Evolutionary conservation across 2,329 filamentous ascomycete genomes (phyloP).

Genomic region (Phialophora expanda): DNA sequence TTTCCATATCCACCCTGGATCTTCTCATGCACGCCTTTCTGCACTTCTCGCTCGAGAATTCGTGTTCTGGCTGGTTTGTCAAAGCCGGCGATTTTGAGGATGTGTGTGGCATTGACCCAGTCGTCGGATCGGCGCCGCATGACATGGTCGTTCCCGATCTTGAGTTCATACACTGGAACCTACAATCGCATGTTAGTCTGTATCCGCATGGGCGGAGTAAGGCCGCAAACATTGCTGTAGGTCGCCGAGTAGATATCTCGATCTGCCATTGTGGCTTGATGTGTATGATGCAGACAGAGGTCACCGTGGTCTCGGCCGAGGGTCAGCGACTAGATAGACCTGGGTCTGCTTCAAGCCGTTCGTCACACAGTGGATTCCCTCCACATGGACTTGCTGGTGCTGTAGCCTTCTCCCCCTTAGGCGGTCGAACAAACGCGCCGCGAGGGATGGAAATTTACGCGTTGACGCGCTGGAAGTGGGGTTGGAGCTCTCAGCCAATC

Average conservation of each 20-base stretch:
- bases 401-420: neutral
- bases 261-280: conserved; percentile 38
- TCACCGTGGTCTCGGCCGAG: neutral
- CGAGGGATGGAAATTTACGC: conserved; percentile 11
- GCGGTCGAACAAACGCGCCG: conserved; percentile 11
- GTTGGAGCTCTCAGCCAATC: conserved; percentile 7
- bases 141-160: conserved; percentile 86
- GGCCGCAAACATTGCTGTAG: conserved; percentile 64
- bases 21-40: conserved; percentile 96
- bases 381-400: conserved; percentile 9
- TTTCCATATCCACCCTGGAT: conserved; percentile 98
- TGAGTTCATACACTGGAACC: conserved; percentile 95
- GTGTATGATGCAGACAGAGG: neutral
- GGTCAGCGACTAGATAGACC: neutral
- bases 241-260: conserved; percentile 67
- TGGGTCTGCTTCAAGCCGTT: neutral
- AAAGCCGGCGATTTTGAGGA: conserved; percentile 93
- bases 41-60: conserved; percentile 94
- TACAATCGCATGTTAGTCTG: conserved; percentile 47
- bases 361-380: neutral
- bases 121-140: conserved; percentile 93
- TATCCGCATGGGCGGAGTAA: conserved; percentile 16
- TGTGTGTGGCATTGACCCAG: conserved; percentile 99
- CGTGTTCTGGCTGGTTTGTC: conserved; percentile 95
- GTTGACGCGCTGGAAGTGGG: conserved; percentile 14